Conservation (phyloP, 2,329 filamentous ascomycete species). For the Fusarium anguioides region DNA sequence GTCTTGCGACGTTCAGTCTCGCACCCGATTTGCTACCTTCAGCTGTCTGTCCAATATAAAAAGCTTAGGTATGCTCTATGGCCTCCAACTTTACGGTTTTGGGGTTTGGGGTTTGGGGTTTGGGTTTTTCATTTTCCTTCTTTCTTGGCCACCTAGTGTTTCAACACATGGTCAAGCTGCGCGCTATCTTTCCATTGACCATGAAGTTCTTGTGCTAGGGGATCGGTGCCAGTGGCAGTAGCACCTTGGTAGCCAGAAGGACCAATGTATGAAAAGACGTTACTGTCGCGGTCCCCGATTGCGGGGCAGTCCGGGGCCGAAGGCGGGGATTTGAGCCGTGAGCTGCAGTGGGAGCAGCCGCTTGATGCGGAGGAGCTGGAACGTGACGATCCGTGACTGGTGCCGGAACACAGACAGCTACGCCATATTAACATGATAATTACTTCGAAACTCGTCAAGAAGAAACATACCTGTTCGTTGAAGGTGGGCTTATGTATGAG, state of each 20-base stretch:
- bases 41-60: neutral
- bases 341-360: neutral
- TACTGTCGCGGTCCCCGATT: neutral
- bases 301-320: neutral
- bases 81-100: neutral
- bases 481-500: neutral
- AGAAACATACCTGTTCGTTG: neutral
- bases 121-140: neutral
- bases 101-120: no score
- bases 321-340: neutral
- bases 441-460: neutral
- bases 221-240: neutral
- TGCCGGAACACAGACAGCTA: slow-evolving; percentile 1
- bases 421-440: neutral
- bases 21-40: neutral
- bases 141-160: neutral
- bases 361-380: neutral
- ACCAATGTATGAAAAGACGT: neutral
- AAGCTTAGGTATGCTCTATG: no score
- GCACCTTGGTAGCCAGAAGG: neutral
- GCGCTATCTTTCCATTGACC: neutral
- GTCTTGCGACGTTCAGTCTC: slow-evolving; percentile 15
- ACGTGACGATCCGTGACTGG: slow-evolving; percentile 1
- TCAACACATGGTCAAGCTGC: neutral
- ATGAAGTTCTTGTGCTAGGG: neutral